Base-by-base conservation (phyloP, 495 filamentous ascomycete species). In the Xylaria nigripes region DNA sequence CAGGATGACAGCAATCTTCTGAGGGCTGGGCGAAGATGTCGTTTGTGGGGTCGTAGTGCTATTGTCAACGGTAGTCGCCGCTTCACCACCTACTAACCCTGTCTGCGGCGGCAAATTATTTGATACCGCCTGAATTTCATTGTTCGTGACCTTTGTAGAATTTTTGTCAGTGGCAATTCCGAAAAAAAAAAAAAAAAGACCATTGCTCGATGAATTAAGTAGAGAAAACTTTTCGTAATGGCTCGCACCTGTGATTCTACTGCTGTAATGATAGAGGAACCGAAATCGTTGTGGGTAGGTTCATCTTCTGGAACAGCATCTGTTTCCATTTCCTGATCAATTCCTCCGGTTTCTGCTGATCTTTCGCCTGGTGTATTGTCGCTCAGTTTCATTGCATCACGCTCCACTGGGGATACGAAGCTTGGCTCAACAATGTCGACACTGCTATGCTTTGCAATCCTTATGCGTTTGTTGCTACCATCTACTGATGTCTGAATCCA, bases 1-100 rank as follows among this genome's bases (percentile, higher is more conserved):
- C 50, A 97, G 64, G 12, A 96, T 76, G 2, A 95, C 84, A 9
- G 89, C 91, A 51, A 96, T 72, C 66, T 89, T 92, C 50, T 65
- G 42, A 47, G 51, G 32, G 22, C 25, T 45, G n/a, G 30, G n/a
- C 7, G 29, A 22, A 22, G 43, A 15, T 6, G 15, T 29, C 18
- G 45, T 55, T 25, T 25, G 45, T 48, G 23, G 9, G 10, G 43
- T 42, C 15, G 34, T 10, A 32, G 42, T 0, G 21, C 46, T 46
- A 36, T 27, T 16, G 8, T 27, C 22, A 25, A 38, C 16, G 22
- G 41, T 25, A 29, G 51, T 16, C 23, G 45, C 22, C 8, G 50
- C 21, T 8, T 44, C 21, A 16, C 15, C 47, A 29, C 27, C 51
- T 16, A 44, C 44, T n/a, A 46, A 32, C 21, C 30, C 29, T n/a